Percentiles rank a stretch among this genome's conserved stretches.
Evolutionary conservation across 305 asterid genomes (phyloP).

Genomic region (Nicotiana rustica): DNA sequence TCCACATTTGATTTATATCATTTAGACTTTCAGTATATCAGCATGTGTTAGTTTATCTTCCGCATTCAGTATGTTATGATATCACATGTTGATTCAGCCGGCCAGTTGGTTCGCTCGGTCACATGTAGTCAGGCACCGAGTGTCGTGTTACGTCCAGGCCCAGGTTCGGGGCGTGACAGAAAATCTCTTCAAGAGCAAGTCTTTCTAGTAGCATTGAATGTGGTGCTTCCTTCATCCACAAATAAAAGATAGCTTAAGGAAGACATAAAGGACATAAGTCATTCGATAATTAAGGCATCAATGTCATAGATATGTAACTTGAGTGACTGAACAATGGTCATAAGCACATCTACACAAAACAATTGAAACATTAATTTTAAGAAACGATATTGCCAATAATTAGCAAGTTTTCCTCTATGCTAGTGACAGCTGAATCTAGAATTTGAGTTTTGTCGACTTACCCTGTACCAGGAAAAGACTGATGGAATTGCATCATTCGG

Average conservation of each 20-base stretch:
- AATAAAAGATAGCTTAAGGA: neutral
- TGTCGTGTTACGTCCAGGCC: no score
- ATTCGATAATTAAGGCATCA: constrained; percentile 19
- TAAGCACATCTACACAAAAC: neutral
- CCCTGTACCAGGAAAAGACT: constrained; percentile 92
- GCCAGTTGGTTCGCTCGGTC: no score
- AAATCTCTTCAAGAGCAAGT: constrained; percentile 1
- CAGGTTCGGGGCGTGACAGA: no score
- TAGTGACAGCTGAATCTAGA: neutral
- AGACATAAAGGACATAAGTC: neutral
- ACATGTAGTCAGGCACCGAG: no score
- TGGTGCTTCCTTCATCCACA: constrained; percentile 25
- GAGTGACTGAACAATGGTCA: neutral
- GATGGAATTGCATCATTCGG: constrained; percentile 57
- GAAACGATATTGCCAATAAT: neutral
- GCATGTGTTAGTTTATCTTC: no score
- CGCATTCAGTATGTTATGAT: no score
- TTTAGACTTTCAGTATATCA: no score
- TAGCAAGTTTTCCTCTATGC: constrained; percentile 1
- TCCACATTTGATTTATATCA: no score
- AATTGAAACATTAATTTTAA: neutral
- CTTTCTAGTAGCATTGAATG: neutral
- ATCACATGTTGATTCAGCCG: no score
- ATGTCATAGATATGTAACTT: neutral
- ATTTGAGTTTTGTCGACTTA: constrained; percentile 37